Evolutionary conservation across 2,329 filamentous ascomycete genomes (phyloP).

Genomic region (Erysiphe pulchra): DNA sequence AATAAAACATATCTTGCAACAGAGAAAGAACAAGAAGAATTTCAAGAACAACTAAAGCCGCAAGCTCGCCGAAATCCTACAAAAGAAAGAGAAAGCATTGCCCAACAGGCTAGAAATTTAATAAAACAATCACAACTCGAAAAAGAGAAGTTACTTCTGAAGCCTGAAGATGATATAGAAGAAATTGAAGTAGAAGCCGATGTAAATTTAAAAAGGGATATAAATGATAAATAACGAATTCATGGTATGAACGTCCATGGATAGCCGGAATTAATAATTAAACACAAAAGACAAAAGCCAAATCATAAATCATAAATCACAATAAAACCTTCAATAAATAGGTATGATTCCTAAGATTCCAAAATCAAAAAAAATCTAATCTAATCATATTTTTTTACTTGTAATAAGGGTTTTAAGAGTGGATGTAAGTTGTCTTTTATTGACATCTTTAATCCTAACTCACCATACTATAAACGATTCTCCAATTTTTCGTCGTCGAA

Average conservation of each 20-base stretch:
- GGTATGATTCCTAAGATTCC: too few species aligned
- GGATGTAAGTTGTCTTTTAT: too few species aligned
- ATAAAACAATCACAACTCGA: slow-evolving; percentile 19
- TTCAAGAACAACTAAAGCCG: slow-evolving; percentile 13
- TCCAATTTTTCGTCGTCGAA: background rate
- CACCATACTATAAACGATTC: too few species aligned
- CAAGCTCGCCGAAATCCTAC: slow-evolving; percentile 11
- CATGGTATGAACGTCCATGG: background rate
- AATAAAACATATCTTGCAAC: slow-evolving; percentile 29
- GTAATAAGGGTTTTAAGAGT: too few species aligned
- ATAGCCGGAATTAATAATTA: too few species aligned
- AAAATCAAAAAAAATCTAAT: too few species aligned
- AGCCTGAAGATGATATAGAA: slow-evolving; percentile 18
- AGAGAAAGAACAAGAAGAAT: slow-evolving; percentile 19
- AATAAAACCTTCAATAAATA: too few species aligned
- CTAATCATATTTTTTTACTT: too few species aligned
- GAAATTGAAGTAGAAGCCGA: slow-evolving; percentile 12
- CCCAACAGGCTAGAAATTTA: slow-evolving; percentile 35
- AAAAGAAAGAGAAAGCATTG: slow-evolving; percentile 19
- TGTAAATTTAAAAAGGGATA: slow-evolving; percentile 4
- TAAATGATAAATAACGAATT: background rate
- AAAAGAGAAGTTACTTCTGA: slow-evolving; percentile 13
- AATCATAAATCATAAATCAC: too few species aligned
- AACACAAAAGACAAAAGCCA: too few species aligned
- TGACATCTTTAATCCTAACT: too few species aligned